Evolutionary conservation across 495 filamentous ascomycete species (phyloP).

Genomic region (Pyrenula massariospora): DNA sequence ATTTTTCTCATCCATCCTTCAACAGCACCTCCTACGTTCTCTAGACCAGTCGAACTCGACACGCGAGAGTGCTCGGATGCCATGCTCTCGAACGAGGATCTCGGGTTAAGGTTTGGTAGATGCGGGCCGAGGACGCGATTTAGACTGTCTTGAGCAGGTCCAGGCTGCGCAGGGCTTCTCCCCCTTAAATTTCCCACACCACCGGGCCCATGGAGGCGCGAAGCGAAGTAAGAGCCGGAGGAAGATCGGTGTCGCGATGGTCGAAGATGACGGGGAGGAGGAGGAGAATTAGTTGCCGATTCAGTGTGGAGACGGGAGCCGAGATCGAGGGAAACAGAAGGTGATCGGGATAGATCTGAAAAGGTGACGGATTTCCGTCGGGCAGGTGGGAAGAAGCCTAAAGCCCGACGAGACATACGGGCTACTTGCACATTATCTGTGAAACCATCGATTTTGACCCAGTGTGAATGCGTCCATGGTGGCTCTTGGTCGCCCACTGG

Average conservation of each 20-base stretch:
- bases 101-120: slow-evolving; percentile 55
- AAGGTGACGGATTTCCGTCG: slow-evolving; percentile 64
- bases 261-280: slow-evolving; percentile 4
- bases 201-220: slow-evolving; percentile 57
- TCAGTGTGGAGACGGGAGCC: slow-evolving; percentile 4
- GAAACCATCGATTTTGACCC: slow-evolving; percentile 67
- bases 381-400: slow-evolving; percentile 87
- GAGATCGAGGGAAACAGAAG: slow-evolving; percentile 10
- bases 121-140: slow-evolving; percentile 71
- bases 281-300: slow-evolving; percentile 6
- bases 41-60: slow-evolving; percentile 47
- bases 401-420: slow-evolving; percentile 62
- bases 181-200: slow-evolving; percentile 70
- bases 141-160: slow-evolving; percentile 68
- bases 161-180: slow-evolving; percentile 41
- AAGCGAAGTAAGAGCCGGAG: slow-evolving; percentile 15
- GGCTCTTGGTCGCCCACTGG: slow-evolving; percentile 30
- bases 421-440: slow-evolving; percentile 70
- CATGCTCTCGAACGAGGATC: slow-evolving; percentile 29
- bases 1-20: slow-evolving; percentile 83
- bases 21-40: slow-evolving; percentile 73
- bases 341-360: slow-evolving; percentile 37
- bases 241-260: slow-evolving; percentile 13
- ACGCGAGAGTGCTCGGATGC: slow-evolving; percentile 21
- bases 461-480: slow-evolving; percentile 76